Evolutionary conservation across 768 basidiomycete species (phyloP).

Genomic region (Lentinula sp.): DNA sequence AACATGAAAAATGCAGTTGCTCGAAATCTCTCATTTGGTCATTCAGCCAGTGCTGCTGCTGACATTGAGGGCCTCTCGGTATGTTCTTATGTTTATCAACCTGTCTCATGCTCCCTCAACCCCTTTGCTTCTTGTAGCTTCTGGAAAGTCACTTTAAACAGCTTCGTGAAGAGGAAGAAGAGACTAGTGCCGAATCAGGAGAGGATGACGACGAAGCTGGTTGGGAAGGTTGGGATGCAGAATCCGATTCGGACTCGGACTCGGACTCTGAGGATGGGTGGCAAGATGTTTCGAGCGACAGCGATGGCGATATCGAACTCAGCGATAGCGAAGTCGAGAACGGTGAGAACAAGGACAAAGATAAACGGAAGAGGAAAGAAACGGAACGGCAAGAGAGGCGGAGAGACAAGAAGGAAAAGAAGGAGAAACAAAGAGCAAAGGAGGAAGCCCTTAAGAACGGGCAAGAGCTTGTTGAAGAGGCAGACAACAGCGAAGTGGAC

Average conservation of each 20-base stretch:
- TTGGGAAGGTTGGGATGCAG: slow-evolving; percentile 90
- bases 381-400: slow-evolving; percentile 12
- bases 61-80: slow-evolving; percentile 90
- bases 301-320: slow-evolving; percentile 61
- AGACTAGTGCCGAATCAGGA: slow-evolving; percentile 18
- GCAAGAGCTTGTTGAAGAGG: not conserved
- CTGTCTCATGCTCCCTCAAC: not conserved
- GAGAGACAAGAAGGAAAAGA: slow-evolving; percentile 16
- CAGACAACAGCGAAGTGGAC: not conserved
- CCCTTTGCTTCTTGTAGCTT: slow-evolving; percentile 40
- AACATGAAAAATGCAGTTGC: slow-evolving; percentile 48
- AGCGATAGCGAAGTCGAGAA: slow-evolving; percentile 86
- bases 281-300: slow-evolving; percentile 73
- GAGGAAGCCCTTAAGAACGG: not conserved
- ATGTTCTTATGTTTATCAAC: slow-evolving; percentile 20
- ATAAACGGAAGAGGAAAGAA: slow-evolving; percentile 22
- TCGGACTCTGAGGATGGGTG: slow-evolving; percentile 63
- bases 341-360: slow-evolving; percentile 41
- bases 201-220: slow-evolving; percentile 59
- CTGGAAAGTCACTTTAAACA: slow-evolving; percentile 82
- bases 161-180: slow-evolving; percentile 60
- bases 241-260: slow-evolving; percentile 57
- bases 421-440: not conserved
- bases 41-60: slow-evolving; percentile 63
- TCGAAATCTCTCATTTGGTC: slow-evolving; percentile 78